Percentiles rank a stretch among this genome's conserved stretches.
These are phyloP conservation scores for Acacia pycnantha DNA, from an alignment of 331 rosid species.

Conservation along the genomic window DNA sequence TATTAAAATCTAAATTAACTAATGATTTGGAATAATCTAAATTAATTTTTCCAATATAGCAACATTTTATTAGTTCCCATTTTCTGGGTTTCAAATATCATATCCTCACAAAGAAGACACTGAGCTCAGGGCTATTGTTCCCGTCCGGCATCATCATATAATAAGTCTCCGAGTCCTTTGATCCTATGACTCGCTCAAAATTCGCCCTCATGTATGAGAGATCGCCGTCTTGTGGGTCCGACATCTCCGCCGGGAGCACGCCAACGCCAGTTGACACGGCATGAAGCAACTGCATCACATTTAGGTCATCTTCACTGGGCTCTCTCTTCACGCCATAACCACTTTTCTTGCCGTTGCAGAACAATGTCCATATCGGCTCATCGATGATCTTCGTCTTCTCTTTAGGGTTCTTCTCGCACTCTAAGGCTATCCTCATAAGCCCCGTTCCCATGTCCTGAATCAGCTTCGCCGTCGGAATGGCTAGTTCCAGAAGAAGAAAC, in stretches of 20 bases:
- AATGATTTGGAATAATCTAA: too few relatives aligned
- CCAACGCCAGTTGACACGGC: slow-evolving; percentile 75
- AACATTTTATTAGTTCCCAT: neutral
- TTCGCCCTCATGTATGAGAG: slow-evolving; percentile 65
- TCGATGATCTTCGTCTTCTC: slow-evolving; percentile 61
- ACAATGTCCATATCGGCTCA: slow-evolving; percentile 81
- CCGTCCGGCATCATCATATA: slow-evolving; percentile 84
- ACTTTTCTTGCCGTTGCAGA: slow-evolving; percentile 69
- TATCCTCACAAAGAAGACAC: slow-evolving; percentile 69
- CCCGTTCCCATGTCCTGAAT: slow-evolving; percentile 80
- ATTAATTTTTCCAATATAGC: too few relatives aligned
- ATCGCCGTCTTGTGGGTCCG: slow-evolving; percentile 51
- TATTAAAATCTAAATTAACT: too few relatives aligned
- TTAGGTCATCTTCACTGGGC: slow-evolving; percentile 61
- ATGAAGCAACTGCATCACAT: slow-evolving; percentile 66
- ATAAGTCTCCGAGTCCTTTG: slow-evolving; percentile 78
- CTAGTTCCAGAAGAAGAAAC: slow-evolving; percentile 59
- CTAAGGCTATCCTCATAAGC: slow-evolving; percentile 66
- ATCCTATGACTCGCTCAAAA: slow-evolving; percentile 76
- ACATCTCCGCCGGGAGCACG: slow-evolving; percentile 52
- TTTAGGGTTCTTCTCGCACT: slow-evolving; percentile 55
- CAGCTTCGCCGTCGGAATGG: slow-evolving; percentile 58
- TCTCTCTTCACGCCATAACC: slow-evolving; percentile 81
- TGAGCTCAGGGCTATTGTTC: slow-evolving; percentile 60
- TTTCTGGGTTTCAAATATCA: slow-evolving; percentile 31